phyloP scores from a whole-genome alignment of 495 filamentous ascomycete species.

The Polyplosphaeria fusca region DNA sequence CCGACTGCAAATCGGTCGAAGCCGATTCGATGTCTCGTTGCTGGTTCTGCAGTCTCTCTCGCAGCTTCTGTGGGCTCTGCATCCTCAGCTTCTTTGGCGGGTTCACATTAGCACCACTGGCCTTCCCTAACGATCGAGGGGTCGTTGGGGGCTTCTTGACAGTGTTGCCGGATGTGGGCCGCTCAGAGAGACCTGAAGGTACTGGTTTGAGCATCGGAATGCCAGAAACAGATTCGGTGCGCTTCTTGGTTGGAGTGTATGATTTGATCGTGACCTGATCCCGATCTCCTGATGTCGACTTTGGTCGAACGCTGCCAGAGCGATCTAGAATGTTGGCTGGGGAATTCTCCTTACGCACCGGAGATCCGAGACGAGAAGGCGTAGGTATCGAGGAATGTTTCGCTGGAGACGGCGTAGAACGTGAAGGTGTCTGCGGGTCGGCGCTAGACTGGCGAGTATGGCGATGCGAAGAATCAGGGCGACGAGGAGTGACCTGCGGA shows the following conservation, averaged over 20 bases:
- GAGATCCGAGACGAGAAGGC: constrained; percentile 34
- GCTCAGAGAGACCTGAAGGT: constrained; percentile 50
- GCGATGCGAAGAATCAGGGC: constrained; percentile 14
- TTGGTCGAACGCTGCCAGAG: constrained; percentile 11
- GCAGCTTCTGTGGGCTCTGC: constrained; percentile 88
- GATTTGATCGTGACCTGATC: constrained; percentile 41
- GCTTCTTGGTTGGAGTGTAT: constrained; percentile 45
- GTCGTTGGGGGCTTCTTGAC: constrained; percentile 29
- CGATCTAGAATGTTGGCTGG: constrained; percentile 33
- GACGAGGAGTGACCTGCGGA: constrained; percentile 35
- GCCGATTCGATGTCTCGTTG: constrained; percentile 67
- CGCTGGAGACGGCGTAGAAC: constrained; percentile 22
- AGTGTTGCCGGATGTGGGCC: constrained; percentile 45
- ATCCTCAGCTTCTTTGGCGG: constrained; percentile 63
- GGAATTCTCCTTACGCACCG: constrained; percentile 41
- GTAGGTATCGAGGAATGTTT: constrained; percentile 30
- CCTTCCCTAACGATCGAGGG: constrained; percentile 21
- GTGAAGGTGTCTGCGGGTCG: constrained; percentile 34
- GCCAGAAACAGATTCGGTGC: constrained; percentile 50
- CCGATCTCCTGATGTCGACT: constrained; percentile 5
- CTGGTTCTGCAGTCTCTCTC: constrained; percentile 81
- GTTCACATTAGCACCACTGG: background rate
- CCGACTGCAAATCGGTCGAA: constrained; percentile 65
- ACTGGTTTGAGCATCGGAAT: constrained; percentile 48
- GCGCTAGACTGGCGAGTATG: constrained; percentile 25